Conservation (phyloP, 495 filamentous ascomycete species). For the Choiromyces venosus region DNA sequence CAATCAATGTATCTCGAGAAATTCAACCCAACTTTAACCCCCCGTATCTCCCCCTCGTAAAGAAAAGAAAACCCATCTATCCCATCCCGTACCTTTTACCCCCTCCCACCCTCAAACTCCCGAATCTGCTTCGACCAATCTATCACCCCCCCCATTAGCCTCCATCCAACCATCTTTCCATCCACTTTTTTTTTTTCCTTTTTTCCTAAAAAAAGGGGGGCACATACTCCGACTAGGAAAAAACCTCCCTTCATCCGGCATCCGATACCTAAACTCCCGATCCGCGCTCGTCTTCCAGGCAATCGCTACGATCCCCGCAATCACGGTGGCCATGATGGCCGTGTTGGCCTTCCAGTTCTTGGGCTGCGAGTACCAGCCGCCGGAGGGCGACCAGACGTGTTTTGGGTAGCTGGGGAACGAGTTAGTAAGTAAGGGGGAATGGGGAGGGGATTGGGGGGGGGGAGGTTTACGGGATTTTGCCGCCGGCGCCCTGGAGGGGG, state of each 20-base stretch:
- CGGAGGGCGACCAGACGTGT: conserved; percentile 97
- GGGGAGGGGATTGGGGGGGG: conserved; percentile 15
- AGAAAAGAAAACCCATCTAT: not conserved
- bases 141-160: conserved; percentile 43
- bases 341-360: conserved; percentile 94
- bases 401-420: conserved; percentile 72
- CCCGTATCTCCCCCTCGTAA: no score
- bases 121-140: conserved; percentile 87
- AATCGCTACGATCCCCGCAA: conserved; percentile 67
- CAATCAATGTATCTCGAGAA: not conserved
- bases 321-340: conserved; percentile 65
- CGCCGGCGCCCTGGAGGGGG: conserved; percentile 60
- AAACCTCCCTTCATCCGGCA: conserved; percentile 83
- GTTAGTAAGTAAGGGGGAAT: conserved; percentile 17
- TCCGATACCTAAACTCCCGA: conserved; percentile 67
- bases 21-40: not conserved
- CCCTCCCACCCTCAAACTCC: conserved; percentile 72
- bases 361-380: conserved; percentile 94
- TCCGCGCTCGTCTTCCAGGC: conserved; percentile 79
- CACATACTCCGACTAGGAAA: conserved; percentile 94
- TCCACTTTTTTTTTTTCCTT: not conserved
- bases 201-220: not conserved
- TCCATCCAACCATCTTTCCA: conserved; percentile 14
- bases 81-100: conserved; percentile 43
- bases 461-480: conserved; percentile 76